phyloP scores from a whole-genome alignment of 148 eudicot genomes.

The Beta vulgaris region DNA sequence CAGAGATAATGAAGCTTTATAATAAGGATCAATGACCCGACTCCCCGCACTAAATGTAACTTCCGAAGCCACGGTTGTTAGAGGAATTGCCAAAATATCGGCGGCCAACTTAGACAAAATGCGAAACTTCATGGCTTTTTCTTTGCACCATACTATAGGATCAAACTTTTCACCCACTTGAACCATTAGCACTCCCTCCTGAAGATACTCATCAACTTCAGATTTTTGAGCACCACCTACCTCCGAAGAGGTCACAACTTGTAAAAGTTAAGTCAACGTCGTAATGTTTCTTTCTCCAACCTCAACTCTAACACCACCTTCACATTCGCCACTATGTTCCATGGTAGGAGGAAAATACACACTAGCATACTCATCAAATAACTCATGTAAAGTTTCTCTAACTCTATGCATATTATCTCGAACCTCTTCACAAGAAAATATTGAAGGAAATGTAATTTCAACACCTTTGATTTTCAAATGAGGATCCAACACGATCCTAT shows the following conservation, averaged over 20 bases:
- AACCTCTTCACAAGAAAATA: not conserved
- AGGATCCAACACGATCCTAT: not conserved
- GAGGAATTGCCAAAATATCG: slow-evolving; percentile 6
- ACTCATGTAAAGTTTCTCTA: no score
- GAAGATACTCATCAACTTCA: slow-evolving; percentile 3
- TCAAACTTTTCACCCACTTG: not conserved
- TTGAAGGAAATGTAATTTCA: not conserved
- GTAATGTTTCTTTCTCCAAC: not conserved
- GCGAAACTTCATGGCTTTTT: not conserved
- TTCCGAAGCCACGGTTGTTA: not conserved
- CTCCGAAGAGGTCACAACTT: not conserved
- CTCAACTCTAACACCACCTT: no score
- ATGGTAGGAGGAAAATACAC: not conserved
- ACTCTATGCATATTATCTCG: not conserved
- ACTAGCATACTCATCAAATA: slow-evolving; percentile 5
- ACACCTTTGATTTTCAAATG: slow-evolving; percentile 5
- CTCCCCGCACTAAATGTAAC: slow-evolving; percentile 12
- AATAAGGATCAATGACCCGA: slow-evolving; percentile 2
- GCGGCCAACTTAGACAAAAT: not conserved
- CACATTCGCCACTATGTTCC: not conserved
- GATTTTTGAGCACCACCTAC: not conserved
- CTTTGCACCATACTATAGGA: no score
- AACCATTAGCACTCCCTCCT: not conserved
- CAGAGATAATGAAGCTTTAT: no score
- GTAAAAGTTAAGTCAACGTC: no score